Conservation (phyloP, 2,329 filamentous ascomycete species). For the Massarina eburnea region DNA sequence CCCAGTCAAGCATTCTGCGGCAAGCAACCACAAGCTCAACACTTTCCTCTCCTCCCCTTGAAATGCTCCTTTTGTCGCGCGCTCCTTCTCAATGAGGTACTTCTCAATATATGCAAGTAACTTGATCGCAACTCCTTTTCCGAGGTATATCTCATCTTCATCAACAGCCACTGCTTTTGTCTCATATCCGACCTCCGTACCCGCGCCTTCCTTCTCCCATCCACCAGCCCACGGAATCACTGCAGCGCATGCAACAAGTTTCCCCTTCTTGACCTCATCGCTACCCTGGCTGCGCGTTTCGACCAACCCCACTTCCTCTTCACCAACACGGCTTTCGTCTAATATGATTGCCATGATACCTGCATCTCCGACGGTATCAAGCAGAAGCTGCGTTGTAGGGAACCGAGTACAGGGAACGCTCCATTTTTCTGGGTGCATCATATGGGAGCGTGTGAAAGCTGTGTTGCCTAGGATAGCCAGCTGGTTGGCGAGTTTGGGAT, state of each 20-base stretch:
- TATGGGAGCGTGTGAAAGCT: slow-evolving; percentile 22
- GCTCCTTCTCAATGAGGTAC: slow-evolving; percentile 8
- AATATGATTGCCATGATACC: slow-evolving; percentile 20
- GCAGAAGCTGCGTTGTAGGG: slow-evolving; percentile 10
- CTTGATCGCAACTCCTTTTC: slow-evolving; percentile 19
- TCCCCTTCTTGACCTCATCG: slow-evolving; percentile 1
- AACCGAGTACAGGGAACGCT: slow-evolving; percentile 14
- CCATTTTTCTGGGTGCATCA: slow-evolving; percentile 17
- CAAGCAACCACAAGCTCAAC: slow-evolving; percentile 24
- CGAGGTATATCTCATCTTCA: slow-evolving; percentile 17
- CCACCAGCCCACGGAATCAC: slow-evolving; percentile 29
- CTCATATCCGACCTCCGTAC: slow-evolving; percentile 26
- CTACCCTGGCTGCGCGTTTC: not conserved
- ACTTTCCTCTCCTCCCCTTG: slow-evolving; percentile 1
- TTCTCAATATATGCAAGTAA: slow-evolving; percentile 14
- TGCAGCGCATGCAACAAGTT: slow-evolving; percentile 24
- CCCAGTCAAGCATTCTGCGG: slow-evolving; percentile 26
- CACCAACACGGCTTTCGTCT: slow-evolving; percentile 6
- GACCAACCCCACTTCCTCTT: not conserved
- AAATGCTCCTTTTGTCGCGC: not conserved
- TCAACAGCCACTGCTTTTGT: slow-evolving; percentile 29
- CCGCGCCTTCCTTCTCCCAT: slow-evolving; percentile 17
- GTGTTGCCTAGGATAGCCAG: slow-evolving; percentile 21
- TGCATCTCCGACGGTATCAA: slow-evolving; percentile 14
- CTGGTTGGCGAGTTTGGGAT: slow-evolving; percentile 10